Percentiles rank a stretch among this genome's conserved stretches.
Evolutionary conservation across 495 filamentous ascomycete species (phyloP).

Genomic region (Aspergillus cavernicola): DNA sequence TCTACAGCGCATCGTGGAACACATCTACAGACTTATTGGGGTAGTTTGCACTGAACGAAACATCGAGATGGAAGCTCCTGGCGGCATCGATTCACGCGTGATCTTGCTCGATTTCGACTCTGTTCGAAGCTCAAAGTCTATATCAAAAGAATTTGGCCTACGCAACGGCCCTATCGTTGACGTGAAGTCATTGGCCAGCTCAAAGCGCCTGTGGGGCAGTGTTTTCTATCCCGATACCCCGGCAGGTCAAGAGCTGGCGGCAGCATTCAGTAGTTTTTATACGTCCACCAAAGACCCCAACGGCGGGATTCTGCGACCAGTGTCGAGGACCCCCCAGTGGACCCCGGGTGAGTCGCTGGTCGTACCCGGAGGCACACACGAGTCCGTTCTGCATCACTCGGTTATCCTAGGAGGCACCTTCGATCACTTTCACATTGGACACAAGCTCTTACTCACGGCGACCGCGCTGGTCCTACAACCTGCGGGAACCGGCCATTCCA

Average conservation of each 20-base stretch:
- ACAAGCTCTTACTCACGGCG: constrained; percentile 89
- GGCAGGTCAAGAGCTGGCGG: constrained; percentile 43
- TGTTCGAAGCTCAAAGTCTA: constrained; percentile 20
- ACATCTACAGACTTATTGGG: constrained; percentile 73
- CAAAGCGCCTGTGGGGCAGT: constrained; percentile 62
- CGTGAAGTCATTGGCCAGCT: constrained; percentile 60
- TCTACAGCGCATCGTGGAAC: constrained; percentile 67
- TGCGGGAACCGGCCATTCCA: constrained; percentile 19
- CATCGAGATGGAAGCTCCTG: constrained; percentile 61
- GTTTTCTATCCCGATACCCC: constrained; percentile 65
- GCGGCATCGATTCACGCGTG: constrained; percentile 74
- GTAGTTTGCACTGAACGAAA: constrained; percentile 58
- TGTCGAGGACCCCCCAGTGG: constrained; percentile 33
- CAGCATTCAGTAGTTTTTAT: constrained; percentile 28
- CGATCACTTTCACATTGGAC: constrained; percentile 93
- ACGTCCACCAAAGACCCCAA: constrained; percentile 17
- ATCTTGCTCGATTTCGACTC: constrained; percentile 63
- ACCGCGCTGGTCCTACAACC: constrained; percentile 65
- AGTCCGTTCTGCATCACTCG: constrained; percentile 39
- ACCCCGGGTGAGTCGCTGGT: constrained; percentile 19
- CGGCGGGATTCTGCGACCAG: constrained; percentile 22
- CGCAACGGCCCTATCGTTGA: constrained; percentile 59
- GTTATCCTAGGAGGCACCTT: constrained; percentile 94
- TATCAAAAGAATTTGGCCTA: constrained; percentile 27
- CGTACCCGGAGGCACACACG: constrained; percentile 19